Conservation (phyloP, 2,329 filamentous ascomycete genomes). For the Xylaria sp. region DNA sequence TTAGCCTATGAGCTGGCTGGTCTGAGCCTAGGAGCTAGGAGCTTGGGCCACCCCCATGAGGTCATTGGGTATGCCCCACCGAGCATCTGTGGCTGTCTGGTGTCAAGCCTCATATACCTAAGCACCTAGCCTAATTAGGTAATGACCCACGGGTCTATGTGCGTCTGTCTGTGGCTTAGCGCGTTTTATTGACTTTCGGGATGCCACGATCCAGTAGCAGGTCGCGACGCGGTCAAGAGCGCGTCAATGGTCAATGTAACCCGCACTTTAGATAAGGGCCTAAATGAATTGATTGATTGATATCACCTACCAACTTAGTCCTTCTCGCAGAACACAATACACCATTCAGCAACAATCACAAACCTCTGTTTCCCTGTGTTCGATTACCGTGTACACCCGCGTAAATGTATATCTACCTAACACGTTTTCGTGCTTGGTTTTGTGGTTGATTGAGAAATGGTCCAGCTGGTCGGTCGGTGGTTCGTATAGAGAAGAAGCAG, state of each 20-base stretch:
- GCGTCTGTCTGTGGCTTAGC: slow-evolving; percentile 34
- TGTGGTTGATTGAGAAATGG: slow-evolving; percentile 37
- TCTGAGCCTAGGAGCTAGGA: too few species aligned
- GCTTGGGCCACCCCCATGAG: slow-evolving; percentile 1
- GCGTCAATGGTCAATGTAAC: slow-evolving; percentile 28
- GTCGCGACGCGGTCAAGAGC: slow-evolving; percentile 34
- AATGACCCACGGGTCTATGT: too few species aligned
- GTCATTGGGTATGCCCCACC: background rate
- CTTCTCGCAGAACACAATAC: background rate
- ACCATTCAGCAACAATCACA: background rate
- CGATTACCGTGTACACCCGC: background rate
- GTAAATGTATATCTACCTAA: slow-evolving; percentile 12
- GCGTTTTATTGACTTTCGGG: slow-evolving; percentile 42
- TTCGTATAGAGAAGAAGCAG: slow-evolving; percentile 21
- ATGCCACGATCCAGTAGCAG: background rate
- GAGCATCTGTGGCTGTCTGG: background rate
- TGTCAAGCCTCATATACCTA: slow-evolving; percentile 9
- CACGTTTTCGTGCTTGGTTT: background rate
- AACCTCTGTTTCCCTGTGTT: background rate
- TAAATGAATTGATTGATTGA: background rate
- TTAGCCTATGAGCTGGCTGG: background rate
- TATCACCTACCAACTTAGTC: background rate
- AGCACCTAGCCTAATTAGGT: too few species aligned
- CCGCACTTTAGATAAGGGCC: slow-evolving; percentile 15
- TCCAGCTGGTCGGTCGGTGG: slow-evolving; percentile 33